These are phyloP conservation scores for Xylaria sp. DNA, from an alignment of 2,329 filamentous ascomycete species.

Conservation along the genomic window DNA sequence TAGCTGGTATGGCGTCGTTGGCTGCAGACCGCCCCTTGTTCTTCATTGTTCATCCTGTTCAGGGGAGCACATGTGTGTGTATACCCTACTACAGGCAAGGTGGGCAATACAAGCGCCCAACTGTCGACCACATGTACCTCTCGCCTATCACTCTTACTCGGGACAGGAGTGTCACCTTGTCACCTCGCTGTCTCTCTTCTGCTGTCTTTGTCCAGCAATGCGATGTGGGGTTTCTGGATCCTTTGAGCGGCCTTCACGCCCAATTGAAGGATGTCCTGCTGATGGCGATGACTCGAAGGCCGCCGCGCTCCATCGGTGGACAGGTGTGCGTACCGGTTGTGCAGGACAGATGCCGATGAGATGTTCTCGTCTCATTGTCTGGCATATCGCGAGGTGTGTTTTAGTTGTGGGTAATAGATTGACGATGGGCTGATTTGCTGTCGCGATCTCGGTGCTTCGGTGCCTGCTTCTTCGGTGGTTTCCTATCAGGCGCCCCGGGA, in stretches of 20 bases:
- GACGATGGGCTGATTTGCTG: slow-evolving; percentile 8
- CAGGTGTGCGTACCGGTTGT: slow-evolving; percentile 1
- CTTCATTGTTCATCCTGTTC: slow-evolving; percentile 12
- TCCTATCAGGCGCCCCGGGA: slow-evolving; percentile 14
- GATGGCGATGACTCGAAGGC: slow-evolving; percentile 25
- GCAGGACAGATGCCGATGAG: background rate
- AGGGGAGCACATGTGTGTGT: background rate
- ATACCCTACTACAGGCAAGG: background rate
- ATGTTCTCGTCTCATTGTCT: slow-evolving; percentile 16
- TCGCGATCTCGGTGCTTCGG: slow-evolving; percentile 17
- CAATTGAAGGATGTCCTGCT: slow-evolving; percentile 19
- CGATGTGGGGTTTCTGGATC: slow-evolving; percentile 31
- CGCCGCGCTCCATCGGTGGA: slow-evolving; percentile 1
- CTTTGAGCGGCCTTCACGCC: slow-evolving; percentile 20
- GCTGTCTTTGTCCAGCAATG: slow-evolving; percentile 6
- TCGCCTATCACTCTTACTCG: background rate
- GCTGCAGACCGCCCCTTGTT: slow-evolving; percentile 36
- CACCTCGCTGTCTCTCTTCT: slow-evolving; percentile 11
- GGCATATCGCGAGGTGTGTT: slow-evolving; percentile 20
- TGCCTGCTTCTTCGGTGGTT: background rate
- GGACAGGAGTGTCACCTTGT: slow-evolving; percentile 17
- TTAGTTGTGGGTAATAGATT: slow-evolving; percentile 4
- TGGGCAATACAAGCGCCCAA: slow-evolving; percentile 9
- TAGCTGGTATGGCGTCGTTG: slow-evolving; percentile 4
- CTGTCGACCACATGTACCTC: slow-evolving; percentile 25